Base-by-base conservation (phyloP, 164 flowering plant species). In the Dillenia suffruticosa region DNA sequence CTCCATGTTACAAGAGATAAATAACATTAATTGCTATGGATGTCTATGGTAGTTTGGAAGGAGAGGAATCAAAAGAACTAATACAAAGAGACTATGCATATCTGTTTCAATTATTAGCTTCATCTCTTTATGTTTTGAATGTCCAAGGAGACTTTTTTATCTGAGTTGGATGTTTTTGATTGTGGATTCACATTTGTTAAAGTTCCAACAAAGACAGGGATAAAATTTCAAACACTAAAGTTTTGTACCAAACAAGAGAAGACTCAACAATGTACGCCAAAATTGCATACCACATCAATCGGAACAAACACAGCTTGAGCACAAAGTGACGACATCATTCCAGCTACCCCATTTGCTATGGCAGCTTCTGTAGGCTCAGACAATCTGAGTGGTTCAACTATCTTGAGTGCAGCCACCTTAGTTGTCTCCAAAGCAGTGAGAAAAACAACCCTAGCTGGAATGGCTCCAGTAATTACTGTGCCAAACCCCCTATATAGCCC, bases 401-500 rank as follows among this genome's bases (percentile, higher is more conserved):
- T 65, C 77, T 69, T 81, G 56, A 84, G 81, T 56, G 96, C 73
- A 63, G 90, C 88, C 12, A 76, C 83, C 72, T 94, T 94, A 58
- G 97, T 91, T 19, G 96, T 85, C 82, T 94, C 99, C 64, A 94
- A 79, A 70, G 97, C 78, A 51, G 97, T 88, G 45, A 94, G 85
- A 59, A 89, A 94, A 26, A 94, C 75, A 56, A 91, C 76, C 74
- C 99, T 84, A 49, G 94, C 87, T 72, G 99, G 99, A 74, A 94
- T 72, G 13, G 97, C 96, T 70, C 97, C 99, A 60, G 96, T 94
- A 24, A 94, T 81, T 15, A 89, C 95, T 1, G 96, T 89, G 45
- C 97, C 99, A 71, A 94, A 94, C 44, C 99, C 97, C 85, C 84
- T 80, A 59, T 94, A 94, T 8, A 94, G 73, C 60, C 97, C 99